Base-by-base conservation (phyloP, 108 stramenopile genomes). In the Nitzschia putrida region DNA sequence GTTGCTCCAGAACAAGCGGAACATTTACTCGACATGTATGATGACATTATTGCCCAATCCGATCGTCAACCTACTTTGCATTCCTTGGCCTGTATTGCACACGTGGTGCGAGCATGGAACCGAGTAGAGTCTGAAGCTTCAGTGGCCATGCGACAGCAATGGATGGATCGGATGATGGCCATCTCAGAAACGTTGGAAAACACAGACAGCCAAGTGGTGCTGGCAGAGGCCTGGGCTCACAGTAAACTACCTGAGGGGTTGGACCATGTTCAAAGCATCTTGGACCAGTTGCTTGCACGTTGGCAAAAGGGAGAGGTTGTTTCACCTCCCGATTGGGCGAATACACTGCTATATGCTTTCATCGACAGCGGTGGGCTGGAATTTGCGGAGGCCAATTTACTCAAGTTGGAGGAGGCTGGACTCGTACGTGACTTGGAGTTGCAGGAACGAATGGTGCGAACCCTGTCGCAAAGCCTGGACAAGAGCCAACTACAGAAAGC, bases 211-310 rank as follows among this genome's bases (percentile, higher is more conserved):
- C 49, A 50, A 50, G 18, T 16, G 49, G 49, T n/a, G 3, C 14
- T 59, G 1, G 58, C 58, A 18, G 58, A 59, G 13, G 38, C 38
- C 2, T 55, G 60, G 60, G 50, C 53, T 53, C 38, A 26, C 21
- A 61, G 47, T 26, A 57, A 52, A 20, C 41, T 59, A 14, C 25
- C 49, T 34, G 65, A 34, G 7, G 44, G 38, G 20, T 14, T 26
- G 41, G 39, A 74, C 20, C 47, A 59, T 21, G 18, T 57, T 13
- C 29, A 59, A 20, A n/a, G 10, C 1, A 16, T 40, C 7, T 37
- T 74, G 0, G 11, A 56, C 11, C 34, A 61, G 18, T 1, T 67
- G 59, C 14, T 40, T 3, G 58, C 29, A 16, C 39, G 13, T 16
- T 37, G 38, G 12, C 3, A 16, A 37, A 9, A 21, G 12, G 34